These are phyloP conservation scores for Dichomitus squalens DNA, from an alignment of 1,284 basidiomycete genomes.

Conservation along the genomic window DNA sequence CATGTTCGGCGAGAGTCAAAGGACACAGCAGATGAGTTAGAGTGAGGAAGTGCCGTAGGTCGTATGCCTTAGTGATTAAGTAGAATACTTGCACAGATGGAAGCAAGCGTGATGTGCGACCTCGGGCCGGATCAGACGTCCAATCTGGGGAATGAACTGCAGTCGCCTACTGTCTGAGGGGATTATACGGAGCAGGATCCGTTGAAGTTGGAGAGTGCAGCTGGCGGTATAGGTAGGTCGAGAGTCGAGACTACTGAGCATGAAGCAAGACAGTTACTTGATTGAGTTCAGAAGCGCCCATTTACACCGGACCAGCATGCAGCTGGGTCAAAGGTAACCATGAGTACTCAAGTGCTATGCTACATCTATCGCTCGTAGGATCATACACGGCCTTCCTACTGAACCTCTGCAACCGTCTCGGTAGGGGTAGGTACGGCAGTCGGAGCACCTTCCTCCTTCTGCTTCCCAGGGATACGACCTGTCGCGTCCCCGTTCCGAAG, in stretches of 20 bases:
- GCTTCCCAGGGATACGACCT: constrained; percentile 21
- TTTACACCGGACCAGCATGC: too few species aligned
- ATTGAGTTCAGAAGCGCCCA: background rate
- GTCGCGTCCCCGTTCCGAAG: constrained; percentile 26
- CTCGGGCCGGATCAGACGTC: constrained; percentile 1
- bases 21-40: background rate
- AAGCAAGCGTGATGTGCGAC: background rate
- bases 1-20: constrained; percentile 44
- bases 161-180: too few species aligned
- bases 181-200: background rate
- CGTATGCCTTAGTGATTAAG: background rate
- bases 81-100: background rate
- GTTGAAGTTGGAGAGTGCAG: background rate
- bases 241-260: background rate
- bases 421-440: background rate
- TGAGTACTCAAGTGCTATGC: too few species aligned
- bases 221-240: background rate
- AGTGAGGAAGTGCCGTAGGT: background rate
- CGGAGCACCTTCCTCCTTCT: background rate
- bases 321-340: too few species aligned
- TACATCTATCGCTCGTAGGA: background rate
- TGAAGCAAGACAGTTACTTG: background rate
- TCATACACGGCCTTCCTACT: background rate
- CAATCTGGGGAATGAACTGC: too few species aligned
- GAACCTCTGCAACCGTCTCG: background rate